These are phyloP conservation scores for Aspergillus latus DNA, from an alignment of 2,329 filamentous ascomycete genomes.

Conservation along the genomic window DNA sequence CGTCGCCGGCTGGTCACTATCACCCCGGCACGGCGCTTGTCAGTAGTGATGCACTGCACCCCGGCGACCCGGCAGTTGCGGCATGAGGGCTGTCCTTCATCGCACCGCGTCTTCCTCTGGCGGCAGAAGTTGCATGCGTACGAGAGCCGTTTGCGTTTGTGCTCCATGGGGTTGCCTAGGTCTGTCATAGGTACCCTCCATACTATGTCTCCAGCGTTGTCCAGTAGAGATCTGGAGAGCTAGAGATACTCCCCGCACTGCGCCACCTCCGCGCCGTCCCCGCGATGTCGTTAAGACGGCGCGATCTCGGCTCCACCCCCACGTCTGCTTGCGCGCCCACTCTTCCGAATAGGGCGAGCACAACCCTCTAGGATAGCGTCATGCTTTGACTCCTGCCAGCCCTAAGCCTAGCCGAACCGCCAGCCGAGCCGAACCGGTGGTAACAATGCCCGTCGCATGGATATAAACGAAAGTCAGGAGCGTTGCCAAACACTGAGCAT, in stretches of 20 bases:
- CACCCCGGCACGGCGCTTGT: background rate
- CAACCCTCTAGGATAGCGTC: background rate
- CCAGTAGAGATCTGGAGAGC: no score
- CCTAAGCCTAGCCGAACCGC: background rate
- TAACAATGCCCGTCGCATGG: background rate
- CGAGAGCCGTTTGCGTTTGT: constrained; percentile 1
- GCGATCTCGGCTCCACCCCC: background rate
- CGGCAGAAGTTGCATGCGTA: constrained; percentile 10
- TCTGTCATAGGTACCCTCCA: no score
- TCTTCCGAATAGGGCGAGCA: background rate
- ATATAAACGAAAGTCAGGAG: background rate
- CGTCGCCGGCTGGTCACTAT: constrained; percentile 1
- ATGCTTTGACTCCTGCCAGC: no score
- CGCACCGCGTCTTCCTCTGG: constrained; percentile 6
- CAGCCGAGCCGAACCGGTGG: constrained; percentile 3
- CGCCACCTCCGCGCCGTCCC: no score
- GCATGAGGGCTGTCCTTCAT: constrained; percentile 6
- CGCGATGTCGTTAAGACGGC: no score
- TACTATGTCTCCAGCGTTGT: no score
- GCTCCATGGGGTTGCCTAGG: no score
- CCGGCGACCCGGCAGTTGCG: constrained; percentile 6
- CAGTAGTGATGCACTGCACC: constrained; percentile 9
- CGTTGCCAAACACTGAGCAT: background rate
- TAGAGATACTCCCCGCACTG: no score
- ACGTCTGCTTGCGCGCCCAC: background rate